Evolutionary conservation across 208 protist genomes (phyloP), one percentile per base, ranked within the genome.

Genomic region (Leishmania braziliensis): DNA sequence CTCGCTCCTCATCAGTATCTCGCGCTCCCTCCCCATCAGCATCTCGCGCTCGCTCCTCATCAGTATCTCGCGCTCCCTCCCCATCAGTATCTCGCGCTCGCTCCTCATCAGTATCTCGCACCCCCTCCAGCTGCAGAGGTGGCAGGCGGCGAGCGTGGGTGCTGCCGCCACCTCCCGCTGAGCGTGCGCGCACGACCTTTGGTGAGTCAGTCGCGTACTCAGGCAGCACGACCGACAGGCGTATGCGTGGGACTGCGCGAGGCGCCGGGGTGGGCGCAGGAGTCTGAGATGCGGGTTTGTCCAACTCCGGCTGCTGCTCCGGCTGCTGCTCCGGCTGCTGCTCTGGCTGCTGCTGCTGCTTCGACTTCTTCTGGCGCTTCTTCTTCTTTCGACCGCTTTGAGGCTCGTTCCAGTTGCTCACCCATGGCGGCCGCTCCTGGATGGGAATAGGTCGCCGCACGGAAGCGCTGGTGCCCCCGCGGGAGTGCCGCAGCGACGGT

Each of bases 141-240:
- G 62, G 12, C 43, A 12, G 51, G 51, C 23, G 71, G 77, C 70
- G 50, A 26, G n/a, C 50, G 51, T 20, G 33, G 10, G 65, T 46
- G 77, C 23, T 60, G 66, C 51, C 14, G 12, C 23, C 9, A 56
- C 82, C 53, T 1, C 72, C 51, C 5, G 33, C 56, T 12, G 77
- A 82, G 39, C 82, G 77, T 1, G 65, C 54, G 14, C 77, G 77
- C 60, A 85, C 77, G 29, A 62, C n/a, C 36, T 0, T 53, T 18
- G 82, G 82, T 6, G 82, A 71, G 73, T 85, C 63, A 43, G 58
- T 51, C 6, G 82, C 82, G 58, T 78, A 73, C 50, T 81, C 72
- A 4, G 43, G 72, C 29, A 9, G 58, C 26, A 68, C 63, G 18
- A 51, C 10, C 8, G 14, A 53, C 5, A 20, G 71, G 29, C n/a